Base-by-base conservation (phyloP, 768 basidiomycete genomes). In the Hemileccinum rubropunctum region DNA sequence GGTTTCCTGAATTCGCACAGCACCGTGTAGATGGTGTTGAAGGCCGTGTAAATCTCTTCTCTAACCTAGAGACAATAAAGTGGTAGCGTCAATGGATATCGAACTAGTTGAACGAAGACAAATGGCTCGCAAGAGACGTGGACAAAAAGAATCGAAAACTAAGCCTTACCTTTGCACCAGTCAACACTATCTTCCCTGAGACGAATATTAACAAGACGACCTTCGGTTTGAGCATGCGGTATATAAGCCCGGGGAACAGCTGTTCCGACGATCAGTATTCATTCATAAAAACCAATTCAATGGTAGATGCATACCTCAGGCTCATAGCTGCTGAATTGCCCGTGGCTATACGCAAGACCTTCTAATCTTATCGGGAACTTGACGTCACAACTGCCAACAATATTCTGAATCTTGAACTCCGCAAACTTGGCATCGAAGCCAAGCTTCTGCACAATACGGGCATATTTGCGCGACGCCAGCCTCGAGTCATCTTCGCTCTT, bases 341-440 rank as follows among this genome's bases (percentile, higher is more conserved):
- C 95, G 81, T 98, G 97, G 60, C 86, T 87, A 75, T 95, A 99
- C 2, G 95, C 95, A 54, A 99, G 78, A 45, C 97, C 97, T 74
- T 98, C 97, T 63, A 98, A 75, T 54, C 97, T 84, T 65, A 98
- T 98, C 53, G 97, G 95, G 76, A 99, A 98, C 75, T 95, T 95
- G 65, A 98, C 95, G 66, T 99, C 95, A 71, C 95, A 98, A 65
- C 85, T 88, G 40, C 95, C 95, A 30, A 98, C 97, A 42, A 98
- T 98, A 71, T 98, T 99, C 78, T 98, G 95, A 44, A 98, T 98
- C 75, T 98, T 99, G 78, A 98, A 98, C 71, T 99, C 95, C 35
- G 91, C 92, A 70, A 98, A 98, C 74, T 98, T 98, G 61, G 95
- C 95, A 56, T 98, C 95, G 72, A 99, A 99, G 26, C 97, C 97